A percentile compares a stretch with the other conserved stretches of the same genome.
Evolutionary conservation across 1,284 basidiomycete genomes (phyloP).

Genomic region (Albatrellus sp.): DNA sequence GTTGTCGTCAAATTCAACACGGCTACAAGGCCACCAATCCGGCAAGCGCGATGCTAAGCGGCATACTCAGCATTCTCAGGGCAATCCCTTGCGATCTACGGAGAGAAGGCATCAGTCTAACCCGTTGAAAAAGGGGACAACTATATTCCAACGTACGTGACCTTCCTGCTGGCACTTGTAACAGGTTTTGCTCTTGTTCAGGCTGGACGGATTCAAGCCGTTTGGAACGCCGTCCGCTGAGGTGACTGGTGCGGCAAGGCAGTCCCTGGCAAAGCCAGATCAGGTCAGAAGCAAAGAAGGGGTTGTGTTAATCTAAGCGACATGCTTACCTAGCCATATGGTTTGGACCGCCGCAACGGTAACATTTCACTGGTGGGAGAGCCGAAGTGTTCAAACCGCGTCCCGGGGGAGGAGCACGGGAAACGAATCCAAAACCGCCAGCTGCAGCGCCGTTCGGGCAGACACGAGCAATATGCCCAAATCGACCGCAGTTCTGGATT

Average conservation of each 20-base stretch:
- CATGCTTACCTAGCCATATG: conserved; percentile 59
- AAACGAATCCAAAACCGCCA: conserved; percentile 36
- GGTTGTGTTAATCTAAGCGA: not conserved
- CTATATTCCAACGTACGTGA: conserved; percentile 41
- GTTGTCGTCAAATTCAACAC: not conserved
- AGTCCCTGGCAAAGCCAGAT: conserved; percentile 38
- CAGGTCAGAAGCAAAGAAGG: too few relatives aligned
- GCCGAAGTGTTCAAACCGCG: conserved; percentile 64
- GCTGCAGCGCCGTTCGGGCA: conserved; percentile 47
- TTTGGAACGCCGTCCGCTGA: conserved; percentile 32
- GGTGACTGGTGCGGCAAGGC: conserved; percentile 58
- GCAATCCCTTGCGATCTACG: conserved; percentile 69
- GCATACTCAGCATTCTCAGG: conserved; percentile 40
- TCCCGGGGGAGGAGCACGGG: conserved; percentile 60
- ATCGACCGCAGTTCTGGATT: conserved; percentile 60
- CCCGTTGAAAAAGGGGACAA: not conserved
- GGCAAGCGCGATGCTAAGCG: not conserved
- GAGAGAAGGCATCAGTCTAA: not conserved
- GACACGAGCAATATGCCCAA: conserved; percentile 67
- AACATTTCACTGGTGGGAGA: conserved; percentile 71
- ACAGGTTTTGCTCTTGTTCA: conserved; percentile 64
- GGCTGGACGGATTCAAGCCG: conserved; percentile 16
- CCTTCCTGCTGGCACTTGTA: conserved; percentile 80
- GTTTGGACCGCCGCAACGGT: conserved; percentile 71
- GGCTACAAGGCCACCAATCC: not conserved